phyloP scores from a whole-genome alignment of 768 basidiomycete species.

The Tulasnella sp. region DNA sequence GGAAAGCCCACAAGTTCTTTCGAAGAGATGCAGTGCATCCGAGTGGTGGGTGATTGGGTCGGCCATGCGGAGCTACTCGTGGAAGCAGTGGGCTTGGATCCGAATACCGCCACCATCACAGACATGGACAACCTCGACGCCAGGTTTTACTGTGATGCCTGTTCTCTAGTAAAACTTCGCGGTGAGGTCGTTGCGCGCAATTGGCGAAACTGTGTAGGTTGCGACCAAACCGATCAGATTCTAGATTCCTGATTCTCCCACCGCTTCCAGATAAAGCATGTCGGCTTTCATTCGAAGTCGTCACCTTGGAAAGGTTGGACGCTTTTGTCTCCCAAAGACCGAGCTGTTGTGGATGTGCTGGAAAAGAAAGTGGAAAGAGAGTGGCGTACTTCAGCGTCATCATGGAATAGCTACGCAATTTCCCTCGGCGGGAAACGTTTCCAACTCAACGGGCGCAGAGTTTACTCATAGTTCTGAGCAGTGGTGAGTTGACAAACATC shows the following conservation, averaged over 20 bases:
- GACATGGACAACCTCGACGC: neutral
- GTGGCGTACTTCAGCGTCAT: neutral
- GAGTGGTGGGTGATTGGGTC: neutral
- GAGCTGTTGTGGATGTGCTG: neutral
- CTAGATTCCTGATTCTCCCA: neutral
- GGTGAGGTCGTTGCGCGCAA: neutral
- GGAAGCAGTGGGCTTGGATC: neutral
- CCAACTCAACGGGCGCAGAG: no score
- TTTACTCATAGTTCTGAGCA: no score
- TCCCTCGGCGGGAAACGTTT: neutral
- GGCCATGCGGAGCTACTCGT: neutral
- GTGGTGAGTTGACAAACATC: no score
- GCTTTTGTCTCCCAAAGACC: neutral
- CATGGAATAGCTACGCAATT: neutral
- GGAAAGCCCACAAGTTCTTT: neutral
- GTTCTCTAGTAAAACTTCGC: neutral
- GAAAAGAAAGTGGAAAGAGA: neutral
- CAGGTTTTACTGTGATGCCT: constrained; percentile 4
- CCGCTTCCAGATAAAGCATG: neutral
- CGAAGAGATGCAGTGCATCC: neutral
- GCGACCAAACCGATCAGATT: no score
- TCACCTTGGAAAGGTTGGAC: neutral
- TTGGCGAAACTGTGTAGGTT: constrained; percentile 3
- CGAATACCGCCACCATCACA: neutral
- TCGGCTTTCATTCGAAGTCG: neutral